These are phyloP conservation scores for Dryas drummondii DNA, from an alignment of 306 rosid genomes.

Conservation along the genomic window DNA sequence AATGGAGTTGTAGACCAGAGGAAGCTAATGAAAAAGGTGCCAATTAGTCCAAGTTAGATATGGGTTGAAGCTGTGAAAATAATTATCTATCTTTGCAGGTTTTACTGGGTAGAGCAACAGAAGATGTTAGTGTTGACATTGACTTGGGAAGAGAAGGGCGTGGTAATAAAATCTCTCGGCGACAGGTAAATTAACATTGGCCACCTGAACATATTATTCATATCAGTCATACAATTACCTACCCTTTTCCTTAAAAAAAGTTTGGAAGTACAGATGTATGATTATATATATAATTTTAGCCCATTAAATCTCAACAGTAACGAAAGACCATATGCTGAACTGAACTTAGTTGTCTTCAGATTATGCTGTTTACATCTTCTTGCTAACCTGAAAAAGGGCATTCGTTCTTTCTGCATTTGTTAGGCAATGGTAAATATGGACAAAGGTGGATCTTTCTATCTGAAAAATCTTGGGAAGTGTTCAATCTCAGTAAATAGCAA, in stretches of 20 bases:
- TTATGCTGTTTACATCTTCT: slow-evolving; percentile 1
- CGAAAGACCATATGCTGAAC: not conserved
- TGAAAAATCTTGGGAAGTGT: slow-evolving; percentile 74
- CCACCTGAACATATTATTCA: not conserved
- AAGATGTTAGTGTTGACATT: slow-evolving; percentile 67
- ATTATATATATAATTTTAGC: not conserved
- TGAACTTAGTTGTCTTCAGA: not conserved
- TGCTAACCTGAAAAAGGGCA: not conserved
- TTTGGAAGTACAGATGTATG: not conserved
- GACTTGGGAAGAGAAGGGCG: slow-evolving; percentile 82
- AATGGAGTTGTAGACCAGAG: not conserved
- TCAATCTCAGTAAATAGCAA: slow-evolving; percentile 66
- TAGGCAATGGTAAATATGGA: slow-evolving; percentile 87
- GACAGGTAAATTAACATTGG: slow-evolving; percentile 57
- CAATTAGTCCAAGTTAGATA: slow-evolving; percentile 17
- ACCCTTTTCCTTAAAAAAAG: not conserved
- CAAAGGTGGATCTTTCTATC: slow-evolving; percentile 64
- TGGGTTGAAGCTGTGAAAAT: slow-evolving; percentile 22
- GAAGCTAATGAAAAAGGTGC: slow-evolving; percentile 23
- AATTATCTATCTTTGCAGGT: slow-evolving; percentile 49
- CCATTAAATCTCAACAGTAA: not conserved
- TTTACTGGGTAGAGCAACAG: slow-evolving; percentile 84
- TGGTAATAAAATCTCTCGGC: slow-evolving; percentile 77
- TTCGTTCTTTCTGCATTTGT: slow-evolving; percentile 12
- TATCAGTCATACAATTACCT: slow-evolving; percentile 1